phyloP scores from a whole-genome alignment of 1,284 basidiomycete species.

The Lentinula novae-zelandiae region DNA sequence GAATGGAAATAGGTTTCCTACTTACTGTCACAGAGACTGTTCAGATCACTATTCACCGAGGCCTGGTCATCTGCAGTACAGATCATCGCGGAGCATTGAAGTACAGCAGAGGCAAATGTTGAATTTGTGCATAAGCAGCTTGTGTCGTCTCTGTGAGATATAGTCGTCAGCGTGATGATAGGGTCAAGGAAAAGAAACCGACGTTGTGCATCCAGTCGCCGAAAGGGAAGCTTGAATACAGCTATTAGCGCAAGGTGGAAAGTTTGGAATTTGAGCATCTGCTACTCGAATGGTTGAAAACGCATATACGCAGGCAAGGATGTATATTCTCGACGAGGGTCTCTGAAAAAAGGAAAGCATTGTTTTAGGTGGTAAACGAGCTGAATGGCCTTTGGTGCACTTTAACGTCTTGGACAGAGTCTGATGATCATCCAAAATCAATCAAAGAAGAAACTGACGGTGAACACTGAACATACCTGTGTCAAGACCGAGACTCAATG shows the following conservation, averaged over 20 bases:
- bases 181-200: neutral
- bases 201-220: constrained; percentile 24
- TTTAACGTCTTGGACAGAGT: neutral
- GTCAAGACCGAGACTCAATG: neutral
- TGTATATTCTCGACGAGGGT: neutral
- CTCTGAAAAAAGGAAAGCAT: neutral
- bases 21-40: neutral
- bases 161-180: neutral
- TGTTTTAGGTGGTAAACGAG: neutral
- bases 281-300: neutral
- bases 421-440: neutral
- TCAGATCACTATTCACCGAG: neutral
- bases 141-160: neutral
- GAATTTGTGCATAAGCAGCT: neutral
- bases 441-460: neutral
- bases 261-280: neutral
- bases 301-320: neutral
- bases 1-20: neutral
- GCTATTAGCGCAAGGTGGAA: constrained; percentile 18
- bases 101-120: neutral
- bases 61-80: neutral
- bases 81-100: neutral
- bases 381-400: neutral
- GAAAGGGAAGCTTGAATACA: constrained; percentile 22
- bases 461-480: neutral